Percentiles rank a stretch among this genome's conserved stretches.
Conservation (phyloP, 108 stramenopile species). For the Pseudonitzschia pungens region DNA sequence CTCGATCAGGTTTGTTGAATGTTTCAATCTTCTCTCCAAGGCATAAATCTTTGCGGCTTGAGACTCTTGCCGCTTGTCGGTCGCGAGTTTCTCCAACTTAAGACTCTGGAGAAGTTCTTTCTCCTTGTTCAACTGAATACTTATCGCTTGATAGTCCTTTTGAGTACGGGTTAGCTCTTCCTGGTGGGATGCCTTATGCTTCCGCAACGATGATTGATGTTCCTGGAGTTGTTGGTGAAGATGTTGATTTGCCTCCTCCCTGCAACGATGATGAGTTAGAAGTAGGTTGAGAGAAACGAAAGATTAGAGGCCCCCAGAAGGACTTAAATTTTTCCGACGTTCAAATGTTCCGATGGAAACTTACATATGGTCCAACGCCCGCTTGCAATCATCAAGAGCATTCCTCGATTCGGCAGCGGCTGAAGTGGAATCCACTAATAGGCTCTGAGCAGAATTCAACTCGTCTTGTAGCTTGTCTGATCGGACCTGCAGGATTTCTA, state of each 20-base stretch:
- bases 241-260: slow-evolving; percentile 11
- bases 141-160: slow-evolving; percentile 9
- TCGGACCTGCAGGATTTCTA: background rate
- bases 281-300: background rate
- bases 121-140: background rate
- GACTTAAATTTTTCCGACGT: background rate
- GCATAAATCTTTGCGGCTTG: background rate
- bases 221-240: slow-evolving; percentile 10
- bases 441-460: background rate
- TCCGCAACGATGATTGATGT: background rate
- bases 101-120: background rate
- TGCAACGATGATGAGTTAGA: background rate
- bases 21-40: slow-evolving; percentile 8
- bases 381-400: background rate
- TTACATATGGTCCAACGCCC: slow-evolving; percentile 9
- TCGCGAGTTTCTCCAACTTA: slow-evolving; percentile 8
- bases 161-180: background rate
- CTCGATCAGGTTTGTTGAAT: slow-evolving; percentile 5
- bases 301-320: background rate
- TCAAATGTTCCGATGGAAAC: background rate
- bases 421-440: slow-evolving; percentile 11
- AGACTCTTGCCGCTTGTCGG: slow-evolving; percentile 2
- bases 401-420: slow-evolving; percentile 2
- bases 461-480: slow-evolving; percentile 13
- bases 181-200: background rate